Conservation (phyloP, 805 yeast species). For the Candida arabinofermentans region DNA sequence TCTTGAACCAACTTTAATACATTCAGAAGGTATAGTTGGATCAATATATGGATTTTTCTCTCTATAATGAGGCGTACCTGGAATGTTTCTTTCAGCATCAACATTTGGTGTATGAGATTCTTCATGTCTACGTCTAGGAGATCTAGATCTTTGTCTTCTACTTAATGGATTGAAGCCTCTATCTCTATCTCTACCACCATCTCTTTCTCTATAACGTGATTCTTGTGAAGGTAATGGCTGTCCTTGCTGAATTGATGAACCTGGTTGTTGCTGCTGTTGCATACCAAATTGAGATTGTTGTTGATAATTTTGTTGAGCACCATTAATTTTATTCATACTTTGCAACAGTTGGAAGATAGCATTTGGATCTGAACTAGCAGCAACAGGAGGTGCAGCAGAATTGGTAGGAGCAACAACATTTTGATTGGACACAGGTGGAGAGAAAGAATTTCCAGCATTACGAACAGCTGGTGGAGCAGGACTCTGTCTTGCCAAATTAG, state of each 20-base stretch:
- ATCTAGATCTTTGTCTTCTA: conserved; percentile 51
- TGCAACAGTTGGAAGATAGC: conserved; percentile 51
- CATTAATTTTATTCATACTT: conserved; percentile 37
- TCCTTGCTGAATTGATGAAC: conserved; percentile 2
- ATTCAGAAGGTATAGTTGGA: conserved; percentile 66
- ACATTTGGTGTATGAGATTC: conserved; percentile 31
- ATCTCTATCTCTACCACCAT: conserved; percentile 27
- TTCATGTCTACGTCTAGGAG: conserved; percentile 35
- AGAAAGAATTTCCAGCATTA: conserved; percentile 23
- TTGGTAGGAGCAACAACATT: conserved; percentile 7
- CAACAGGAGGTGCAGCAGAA: conserved; percentile 7
- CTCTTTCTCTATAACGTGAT: conserved; percentile 23
- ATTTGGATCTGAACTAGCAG: conserved; percentile 32
- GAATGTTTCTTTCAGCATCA: conserved; percentile 60
- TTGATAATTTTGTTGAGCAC: conserved; percentile 20
- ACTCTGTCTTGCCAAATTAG: conserved; percentile 53
- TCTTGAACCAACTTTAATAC: conserved; percentile 80
- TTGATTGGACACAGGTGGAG: conserved; percentile 6
- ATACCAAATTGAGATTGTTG: conserved; percentile 18
- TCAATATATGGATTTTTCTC: conserved; percentile 72
- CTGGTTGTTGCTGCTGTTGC: conserved; percentile 17
- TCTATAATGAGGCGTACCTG: conserved; percentile 72
- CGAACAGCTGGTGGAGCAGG: conserved; percentile 27
- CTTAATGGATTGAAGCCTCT: conserved; percentile 33
- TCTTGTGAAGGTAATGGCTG: conserved; percentile 19